Base-by-base conservation (phyloP, 345 rosid species). In the Adansonia digitata region DNA sequence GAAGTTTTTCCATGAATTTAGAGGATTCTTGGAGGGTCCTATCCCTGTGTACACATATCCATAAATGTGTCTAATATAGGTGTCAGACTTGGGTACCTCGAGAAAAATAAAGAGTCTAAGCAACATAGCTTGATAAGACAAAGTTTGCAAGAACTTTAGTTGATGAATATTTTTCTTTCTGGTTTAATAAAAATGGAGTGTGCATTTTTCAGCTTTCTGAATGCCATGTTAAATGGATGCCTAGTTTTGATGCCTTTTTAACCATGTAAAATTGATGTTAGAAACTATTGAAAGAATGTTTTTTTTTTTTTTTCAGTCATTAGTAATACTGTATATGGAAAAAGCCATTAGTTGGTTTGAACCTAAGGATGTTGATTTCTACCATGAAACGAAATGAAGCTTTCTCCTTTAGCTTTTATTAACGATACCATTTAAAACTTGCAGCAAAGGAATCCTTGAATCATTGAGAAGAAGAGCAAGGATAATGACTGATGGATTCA, bases 401-500 rank as follows among this genome's bases (percentile, higher is more conserved):
- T 56, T n/a, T n/a, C 43, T 51, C 57, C 57, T 72, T 53, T 52
- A 75, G 42, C n/a, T 35, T 34, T 53, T 18, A 74, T n/a, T 78
- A 68, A 78, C 51, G 6, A 10, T 68, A 12, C 49, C 42, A 9
- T 59, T 1, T 77, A 39, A 29, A 77, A 64, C 66, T 8, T 83
- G 77, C 82, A 94, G 99, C 90, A 86, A 91, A 81, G 98, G 97
- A 57, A 85, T 93, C 80, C 86, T 95, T 72, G 93, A 93, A 81
- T 95, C 99, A 0, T 84, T 95, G 73, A 91, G 96, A 82, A 89
- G 90, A 84, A 91, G 98, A 79, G 99, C 99, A 68, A 88, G 78
- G 79, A 71, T 95, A 29, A 95, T 95, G 99, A 95, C 99, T 52
- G 99, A 95, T 71, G 98, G 99, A 80, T 95, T 95, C 85, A 93